Percentiles rank a stretch among this genome's conserved stretches.
Evolutionary conservation across 1,284 basidiomycete genomes (phyloP).

Genomic region (Cutaneotrichosporon daszewskae): DNA sequence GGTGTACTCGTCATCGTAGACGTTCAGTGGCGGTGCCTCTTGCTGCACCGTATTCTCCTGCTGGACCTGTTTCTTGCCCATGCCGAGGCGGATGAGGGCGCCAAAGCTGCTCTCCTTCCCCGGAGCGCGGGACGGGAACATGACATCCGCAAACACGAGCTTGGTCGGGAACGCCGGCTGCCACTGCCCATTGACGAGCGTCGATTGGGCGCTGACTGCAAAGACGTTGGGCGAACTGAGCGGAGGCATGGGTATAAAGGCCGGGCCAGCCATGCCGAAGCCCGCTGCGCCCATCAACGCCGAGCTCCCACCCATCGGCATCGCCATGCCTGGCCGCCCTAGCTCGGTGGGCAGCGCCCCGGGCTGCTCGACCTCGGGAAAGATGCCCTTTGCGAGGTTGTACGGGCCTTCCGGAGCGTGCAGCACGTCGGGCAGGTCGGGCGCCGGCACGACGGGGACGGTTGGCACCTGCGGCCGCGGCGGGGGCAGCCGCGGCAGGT

Average conservation of each 20-base stretch:
- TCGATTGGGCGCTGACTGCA: conserved; percentile 29
- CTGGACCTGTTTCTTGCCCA: conserved; percentile 11
- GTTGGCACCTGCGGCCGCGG: conserved; percentile 32
- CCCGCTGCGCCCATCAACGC: conserved; percentile 32
- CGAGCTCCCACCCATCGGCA: conserved; percentile 8
- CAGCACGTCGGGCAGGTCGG: conserved; percentile 33
- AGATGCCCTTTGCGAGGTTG: conserved; percentile 24
- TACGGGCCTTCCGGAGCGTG: conserved; percentile 43
- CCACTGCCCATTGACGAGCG: conserved; percentile 39
- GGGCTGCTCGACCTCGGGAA: conserved; percentile 36
- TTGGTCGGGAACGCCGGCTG: conserved; percentile 32
- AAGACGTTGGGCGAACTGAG: conserved; percentile 16
- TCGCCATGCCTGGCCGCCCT: conserved; percentile 9
- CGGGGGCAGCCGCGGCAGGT: conserved; percentile 30
- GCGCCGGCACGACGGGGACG: conserved; percentile 35
- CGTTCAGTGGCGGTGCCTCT: conserved; percentile 7
- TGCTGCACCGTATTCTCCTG: neutral
- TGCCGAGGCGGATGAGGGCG: conserved; percentile 18
- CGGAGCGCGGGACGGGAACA: conserved; percentile 32
- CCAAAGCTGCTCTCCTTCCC: conserved; percentile 32
- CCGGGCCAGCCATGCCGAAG: conserved; percentile 12
- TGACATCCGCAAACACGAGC: conserved; percentile 38
- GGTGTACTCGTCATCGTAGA: conserved; percentile 14
- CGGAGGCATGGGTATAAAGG: conserved; percentile 13
- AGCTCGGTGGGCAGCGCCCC: conserved; percentile 23